Base-by-base conservation (phyloP, 768 basidiomycete species). In the Leccinum sublutescens region DNA sequence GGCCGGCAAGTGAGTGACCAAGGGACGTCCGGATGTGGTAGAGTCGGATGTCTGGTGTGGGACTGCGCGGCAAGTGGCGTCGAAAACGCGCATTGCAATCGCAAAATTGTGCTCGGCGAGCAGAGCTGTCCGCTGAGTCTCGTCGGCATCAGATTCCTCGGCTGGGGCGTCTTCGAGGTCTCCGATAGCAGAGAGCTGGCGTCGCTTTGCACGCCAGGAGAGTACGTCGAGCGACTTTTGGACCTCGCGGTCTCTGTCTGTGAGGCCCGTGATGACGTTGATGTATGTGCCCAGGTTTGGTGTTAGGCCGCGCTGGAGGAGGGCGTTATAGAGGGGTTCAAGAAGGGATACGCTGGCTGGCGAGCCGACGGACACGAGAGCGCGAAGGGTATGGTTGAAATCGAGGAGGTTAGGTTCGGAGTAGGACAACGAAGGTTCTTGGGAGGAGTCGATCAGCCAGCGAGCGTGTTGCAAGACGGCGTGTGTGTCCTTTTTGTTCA, bases 41-140 rank as follows among this genome's bases (percentile, higher is more conserved):
- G 64, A 48, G 47, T 68, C 66, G 14, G 56, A 55, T 21, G 50
- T 8, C 8, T 47, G 21, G 19, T 56, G 60, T 21, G 74, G 73
- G 15, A 68, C 60, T 9, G 70, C 61, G 23, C 78, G 71, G 8
- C 79, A 74, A 17, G 85, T 79, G 0, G 84, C 79, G 25, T 88
- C 80, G 71, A 95, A 95, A 15, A 95, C 75, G 15, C 83, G 80
- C 75, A 93, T 76, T 0, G 92, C 92, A 0, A 85, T 81, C 0
- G 76, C 68, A 60, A 93, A 86, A 62, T 89, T 92, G 65, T 84
- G 82, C 69, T 95, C 93, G 29, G 77, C 64, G 21, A 75, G 75
- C 23, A 92, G 79, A 2, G 71, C 60, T 0, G 71, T 72, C 43
- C 82, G 77, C 9, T 78, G 78, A 23, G 68, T 68, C 43, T 78